These are phyloP conservation scores for Cordyceps militaris DNA, from an alignment of 2,329 filamentous ascomycete genomes.

Conservation along the genomic window DNA sequence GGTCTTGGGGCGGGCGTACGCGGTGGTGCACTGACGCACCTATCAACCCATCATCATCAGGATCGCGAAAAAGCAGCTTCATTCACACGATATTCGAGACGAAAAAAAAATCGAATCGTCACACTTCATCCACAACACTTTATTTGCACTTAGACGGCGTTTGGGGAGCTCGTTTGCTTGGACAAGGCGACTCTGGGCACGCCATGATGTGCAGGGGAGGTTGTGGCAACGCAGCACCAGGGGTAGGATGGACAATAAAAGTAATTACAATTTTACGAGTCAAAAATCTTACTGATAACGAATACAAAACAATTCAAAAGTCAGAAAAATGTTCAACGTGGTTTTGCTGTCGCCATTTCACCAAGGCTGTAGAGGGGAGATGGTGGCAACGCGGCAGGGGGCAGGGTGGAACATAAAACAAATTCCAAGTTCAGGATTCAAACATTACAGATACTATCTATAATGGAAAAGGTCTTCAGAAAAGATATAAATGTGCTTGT, in stretches of 20 bases:
- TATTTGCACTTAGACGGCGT: constrained; percentile 12
- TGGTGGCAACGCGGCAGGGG: no score
- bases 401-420: no score
- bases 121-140: background rate
- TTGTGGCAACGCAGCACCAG: background rate
- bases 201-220: background rate
- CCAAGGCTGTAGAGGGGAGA: no score
- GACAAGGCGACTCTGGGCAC: constrained; percentile 4
- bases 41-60: background rate
- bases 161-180: constrained; percentile 3
- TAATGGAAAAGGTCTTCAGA: no score
- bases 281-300: constrained; percentile 1
- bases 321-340: background rate
- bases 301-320: background rate
- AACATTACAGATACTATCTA: background rate
- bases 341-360: background rate
- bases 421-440: no score
- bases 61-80: background rate
- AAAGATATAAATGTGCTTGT: no score
- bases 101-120: background rate
- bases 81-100: constrained; percentile 3
- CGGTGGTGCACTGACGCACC: background rate
- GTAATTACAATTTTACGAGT: constrained; percentile 8
- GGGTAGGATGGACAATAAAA: background rate
- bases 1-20: background rate